A percentile compares a stretch with the other conserved stretches of the same genome.
phyloP scores from a whole-genome alignment of 148 eudicot genomes.

The Vaccinium macrocarpon region DNA sequence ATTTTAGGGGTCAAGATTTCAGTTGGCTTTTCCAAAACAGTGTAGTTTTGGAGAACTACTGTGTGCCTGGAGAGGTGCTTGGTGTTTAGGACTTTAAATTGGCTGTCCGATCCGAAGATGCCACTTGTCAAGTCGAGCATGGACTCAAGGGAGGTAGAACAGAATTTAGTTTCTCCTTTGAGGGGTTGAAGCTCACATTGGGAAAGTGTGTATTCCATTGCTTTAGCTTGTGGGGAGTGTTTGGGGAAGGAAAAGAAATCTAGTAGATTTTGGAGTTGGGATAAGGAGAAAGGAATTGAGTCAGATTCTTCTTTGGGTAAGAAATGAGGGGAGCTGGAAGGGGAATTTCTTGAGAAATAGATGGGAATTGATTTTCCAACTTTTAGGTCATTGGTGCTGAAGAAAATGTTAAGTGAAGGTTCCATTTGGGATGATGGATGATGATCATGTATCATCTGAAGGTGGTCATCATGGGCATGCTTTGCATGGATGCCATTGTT shows the following conservation, averaged over 20 bases:
- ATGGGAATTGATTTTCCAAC: conserved; percentile 39
- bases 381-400: conserved; percentile 45
- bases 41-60: conserved; percentile 28
- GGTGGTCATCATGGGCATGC: not conserved
- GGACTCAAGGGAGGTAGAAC: conserved; percentile 50
- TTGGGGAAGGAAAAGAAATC: conserved; percentile 35
- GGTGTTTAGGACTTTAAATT: conserved; percentile 36
- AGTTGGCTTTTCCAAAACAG: conserved; percentile 27
- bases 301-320: conserved; percentile 52
- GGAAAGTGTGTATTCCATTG: conserved; percentile 35
- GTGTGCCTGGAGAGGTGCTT: not conserved
- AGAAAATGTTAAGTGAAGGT: conserved; percentile 44
- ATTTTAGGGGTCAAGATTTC: conserved; percentile 35
- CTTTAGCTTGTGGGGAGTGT: conserved; percentile 44
- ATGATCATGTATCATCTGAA: not conserved
- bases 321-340: conserved; percentile 37
- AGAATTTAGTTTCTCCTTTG: conserved; percentile 39
- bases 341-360: conserved; percentile 42
- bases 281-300: conserved; percentile 53
- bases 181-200: conserved; percentile 43
- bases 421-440: conserved; percentile 25
- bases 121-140: conserved; percentile 35
- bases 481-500: not conserved
- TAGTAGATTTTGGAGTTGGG: conserved; percentile 39
- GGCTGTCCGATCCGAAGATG: conserved; percentile 24